Evolutionary conservation across 805 yeast species (phyloP).

Genomic region (Kodamaea fukazawae): DNA sequence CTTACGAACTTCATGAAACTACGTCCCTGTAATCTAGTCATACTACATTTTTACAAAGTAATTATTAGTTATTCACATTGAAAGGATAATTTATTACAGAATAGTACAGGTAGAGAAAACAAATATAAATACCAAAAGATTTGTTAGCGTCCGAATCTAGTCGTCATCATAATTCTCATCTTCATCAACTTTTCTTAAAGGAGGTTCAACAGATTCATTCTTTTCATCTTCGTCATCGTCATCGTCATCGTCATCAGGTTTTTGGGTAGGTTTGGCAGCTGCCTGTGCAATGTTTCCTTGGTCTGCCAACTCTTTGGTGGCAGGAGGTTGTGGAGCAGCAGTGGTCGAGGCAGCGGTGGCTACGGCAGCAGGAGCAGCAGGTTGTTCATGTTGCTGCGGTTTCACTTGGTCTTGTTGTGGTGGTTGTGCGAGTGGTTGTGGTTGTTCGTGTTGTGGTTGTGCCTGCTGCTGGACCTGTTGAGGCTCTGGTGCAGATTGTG

Average conservation of each 20-base stretch:
- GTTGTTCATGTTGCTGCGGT: constrained; percentile 7
- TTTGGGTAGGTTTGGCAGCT: constrained; percentile 16
- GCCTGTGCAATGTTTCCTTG: constrained; percentile 1
- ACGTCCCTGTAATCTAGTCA: too few species aligned
- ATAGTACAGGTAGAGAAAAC: constrained; percentile 10
- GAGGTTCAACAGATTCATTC: constrained; percentile 39
- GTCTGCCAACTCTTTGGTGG: not conserved
- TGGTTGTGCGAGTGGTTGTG: too few species aligned
- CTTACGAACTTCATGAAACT: too few species aligned
- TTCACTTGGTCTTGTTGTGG: constrained; percentile 5
- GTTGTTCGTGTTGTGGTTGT: too few species aligned
- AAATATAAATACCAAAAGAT: constrained; percentile 5
- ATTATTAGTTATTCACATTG: too few species aligned
- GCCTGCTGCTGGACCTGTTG: not conserved
- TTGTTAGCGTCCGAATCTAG: constrained; percentile 11
- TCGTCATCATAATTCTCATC: constrained; percentile 48
- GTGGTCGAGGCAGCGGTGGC: constrained; percentile 9
- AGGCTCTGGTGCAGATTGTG: too few species aligned
- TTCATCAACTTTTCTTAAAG: constrained; percentile 44
- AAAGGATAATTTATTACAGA: constrained; percentile 7
- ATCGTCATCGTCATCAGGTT: constrained; percentile 20
- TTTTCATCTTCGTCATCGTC: constrained; percentile 28
- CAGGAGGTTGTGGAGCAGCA: constrained; percentile 1
- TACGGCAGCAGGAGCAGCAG: constrained; percentile 4
- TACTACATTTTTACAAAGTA: too few species aligned